Base-by-base conservation (phyloP, 176 grass and related monocot species). In the Pontederia paniculata region DNA sequence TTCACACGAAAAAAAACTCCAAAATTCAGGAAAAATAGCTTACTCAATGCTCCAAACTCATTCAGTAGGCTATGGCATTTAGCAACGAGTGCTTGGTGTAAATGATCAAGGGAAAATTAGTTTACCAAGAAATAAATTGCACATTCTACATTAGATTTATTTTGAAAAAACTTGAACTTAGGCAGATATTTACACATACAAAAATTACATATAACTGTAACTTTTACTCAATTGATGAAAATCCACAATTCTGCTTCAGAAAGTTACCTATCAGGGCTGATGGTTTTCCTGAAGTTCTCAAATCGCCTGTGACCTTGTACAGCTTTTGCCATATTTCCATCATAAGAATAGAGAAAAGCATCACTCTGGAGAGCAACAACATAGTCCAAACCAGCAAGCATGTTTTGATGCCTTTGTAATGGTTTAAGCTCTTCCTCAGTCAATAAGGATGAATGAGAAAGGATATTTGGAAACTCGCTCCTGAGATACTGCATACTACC, bases 271-370 rank as follows among this genome's bases (percentile, higher is more conserved):
- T 98, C 93, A 4, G 80, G 93, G 58, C 68, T 91, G 54, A 98
- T 91, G 0, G 86, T 91, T 77, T 98, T 91, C 69, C 86, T 91
- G 72, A 91, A 98, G 70, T 90, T 75, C 77, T 98, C 86, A 12
- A 98, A 98, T 31, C 77, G 68, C 43, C 86, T 74, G 75, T 91
- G 93, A 5, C 93, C 93, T 50, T 84, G 86, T 31, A 98, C 93
- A 81, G 93, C 93, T 55, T 91, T 98, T 14, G 86, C 93, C 93
- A 98, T 98, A 68, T 98, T 98, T 62, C 93, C 93, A 56, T 98
- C 93, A 2, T 91, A 98, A 12, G 86, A 91, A 71, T 98, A 98
- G 67, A 98, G 50, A 66, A 98, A 98, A 60, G 66, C 93, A 77
- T 98, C 77, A 81, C 93, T 91, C 65, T 80, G 65, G 14, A 91